Conservation (phyloP, 345 rosid species). For the Gossypium herbaceum region DNA sequence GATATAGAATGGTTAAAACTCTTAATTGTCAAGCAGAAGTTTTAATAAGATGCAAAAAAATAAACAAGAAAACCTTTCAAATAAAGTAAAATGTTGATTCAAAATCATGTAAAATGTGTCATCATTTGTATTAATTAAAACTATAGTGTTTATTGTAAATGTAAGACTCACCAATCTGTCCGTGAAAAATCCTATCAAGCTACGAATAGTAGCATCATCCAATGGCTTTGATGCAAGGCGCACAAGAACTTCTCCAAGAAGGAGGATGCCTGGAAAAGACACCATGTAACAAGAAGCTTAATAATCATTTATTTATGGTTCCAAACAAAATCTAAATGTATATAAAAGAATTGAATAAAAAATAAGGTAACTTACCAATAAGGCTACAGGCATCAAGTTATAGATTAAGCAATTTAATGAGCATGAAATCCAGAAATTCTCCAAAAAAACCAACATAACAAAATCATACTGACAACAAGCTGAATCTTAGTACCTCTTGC, state of each 20-base stretch:
- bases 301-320: neutral
- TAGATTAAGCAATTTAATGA: neutral
- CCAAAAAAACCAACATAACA: neutral
- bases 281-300: slow-evolving; percentile 5
- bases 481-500: slow-evolving; percentile 56
- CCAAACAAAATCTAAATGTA: neutral
- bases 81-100: neutral
- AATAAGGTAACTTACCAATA: neutral
- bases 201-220: slow-evolving; percentile 48
- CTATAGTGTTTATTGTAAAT: slow-evolving; percentile 11
- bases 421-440: neutral
- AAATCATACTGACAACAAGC: neutral
- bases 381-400: neutral
- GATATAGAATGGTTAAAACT: neutral
- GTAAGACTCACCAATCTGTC: slow-evolving; percentile 70
- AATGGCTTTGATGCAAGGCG: slow-evolving; percentile 52
- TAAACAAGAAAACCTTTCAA: neutral
- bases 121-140: neutral
- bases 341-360: neutral
- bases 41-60: slow-evolving; percentile 2
- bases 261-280: slow-evolving; percentile 58
- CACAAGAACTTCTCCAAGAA: slow-evolving; percentile 65
- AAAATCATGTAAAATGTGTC: neutral
- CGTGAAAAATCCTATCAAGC: slow-evolving; percentile 58
- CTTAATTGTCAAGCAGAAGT: neutral